phyloP scores from a whole-genome alignment of 441 rosid genomes.

The Erodium texanum region DNA sequence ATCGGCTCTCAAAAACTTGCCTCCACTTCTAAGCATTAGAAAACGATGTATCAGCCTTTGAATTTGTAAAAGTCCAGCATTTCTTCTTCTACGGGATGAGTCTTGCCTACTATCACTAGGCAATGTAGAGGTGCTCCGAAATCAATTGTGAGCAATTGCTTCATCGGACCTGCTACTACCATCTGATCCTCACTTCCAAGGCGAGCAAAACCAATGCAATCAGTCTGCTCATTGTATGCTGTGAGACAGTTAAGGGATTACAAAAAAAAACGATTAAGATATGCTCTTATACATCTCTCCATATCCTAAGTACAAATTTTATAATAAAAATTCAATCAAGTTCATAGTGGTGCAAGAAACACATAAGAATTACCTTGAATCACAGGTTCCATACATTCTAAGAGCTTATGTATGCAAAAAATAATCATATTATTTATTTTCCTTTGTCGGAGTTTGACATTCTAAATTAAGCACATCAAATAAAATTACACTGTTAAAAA shows the following conservation, averaged over 20 bases:
- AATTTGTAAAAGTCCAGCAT: slow-evolving; percentile 64
- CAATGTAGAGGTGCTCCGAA: slow-evolving; percentile 82
- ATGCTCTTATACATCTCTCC: too few relatives aligned
- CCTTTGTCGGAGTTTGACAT: neutral
- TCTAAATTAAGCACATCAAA: neutral
- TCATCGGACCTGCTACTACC: slow-evolving; percentile 78
- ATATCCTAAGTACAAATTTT: too few relatives aligned
- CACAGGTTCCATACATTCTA: neutral
- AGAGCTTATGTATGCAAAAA: too few relatives aligned
- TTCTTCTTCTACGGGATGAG: slow-evolving; percentile 84
- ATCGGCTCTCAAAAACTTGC: too few relatives aligned
- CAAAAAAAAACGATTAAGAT: too few relatives aligned
- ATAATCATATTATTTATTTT: too few relatives aligned
- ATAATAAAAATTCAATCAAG: too few relatives aligned
- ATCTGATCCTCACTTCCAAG: slow-evolving; percentile 77
- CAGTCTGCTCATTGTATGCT: slow-evolving; percentile 59
- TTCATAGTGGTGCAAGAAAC: too few relatives aligned
- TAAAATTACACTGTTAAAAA: neutral
- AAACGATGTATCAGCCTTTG: too few relatives aligned
- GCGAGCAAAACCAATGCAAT: slow-evolving; percentile 73
- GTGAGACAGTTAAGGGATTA: slow-evolving; percentile 15
- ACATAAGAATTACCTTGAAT: too few relatives aligned
- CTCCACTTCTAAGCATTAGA: too few relatives aligned
- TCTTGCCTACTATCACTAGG: slow-evolving; percentile 68
- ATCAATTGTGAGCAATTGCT: slow-evolving; percentile 48